A percentile compares a stretch with the other conserved stretches of the same genome.
Evolutionary conservation across 2,329 filamentous ascomycete genomes (phyloP).

Genomic region (Mycosphaerella sp.): DNA sequence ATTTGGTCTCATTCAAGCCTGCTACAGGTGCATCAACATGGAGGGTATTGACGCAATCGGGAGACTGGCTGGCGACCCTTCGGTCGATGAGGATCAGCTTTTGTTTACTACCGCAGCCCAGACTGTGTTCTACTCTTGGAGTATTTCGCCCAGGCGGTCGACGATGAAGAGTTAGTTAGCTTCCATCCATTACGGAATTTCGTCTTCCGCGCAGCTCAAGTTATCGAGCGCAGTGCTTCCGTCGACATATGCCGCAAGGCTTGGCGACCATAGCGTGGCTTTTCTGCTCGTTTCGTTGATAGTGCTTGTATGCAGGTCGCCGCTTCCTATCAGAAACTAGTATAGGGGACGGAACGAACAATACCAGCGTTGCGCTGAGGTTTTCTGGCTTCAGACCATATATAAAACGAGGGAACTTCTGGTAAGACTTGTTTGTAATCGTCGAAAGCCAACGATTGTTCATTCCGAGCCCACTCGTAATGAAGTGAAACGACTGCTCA

Average conservation of each 20-base stretch:
- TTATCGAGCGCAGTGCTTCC: too few species aligned
- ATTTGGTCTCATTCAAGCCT: not conserved
- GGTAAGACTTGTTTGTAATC: too few species aligned
- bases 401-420: not conserved
- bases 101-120: too few species aligned
- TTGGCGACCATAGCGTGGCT: not conserved
- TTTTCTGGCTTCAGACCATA: not conserved
- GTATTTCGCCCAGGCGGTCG: too few species aligned
- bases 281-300: not conserved
- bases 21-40: not conserved
- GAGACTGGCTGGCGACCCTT: too few species aligned
- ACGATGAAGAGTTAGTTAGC: not conserved
- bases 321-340: not conserved
- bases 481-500: not conserved
- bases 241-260: too few species aligned
- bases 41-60: too few species aligned
- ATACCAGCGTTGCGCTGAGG: not conserved
- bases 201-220: too few species aligned
- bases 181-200: not conserved
- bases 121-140: not conserved
- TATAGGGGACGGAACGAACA: not conserved
- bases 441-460: not conserved
- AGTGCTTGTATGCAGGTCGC: not conserved
- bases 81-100: too few species aligned
- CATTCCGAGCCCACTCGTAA: not conserved